Evolutionary conservation across 345 rosid genomes (phyloP).

Genomic region (Euphorbia pulcherrima): DNA sequence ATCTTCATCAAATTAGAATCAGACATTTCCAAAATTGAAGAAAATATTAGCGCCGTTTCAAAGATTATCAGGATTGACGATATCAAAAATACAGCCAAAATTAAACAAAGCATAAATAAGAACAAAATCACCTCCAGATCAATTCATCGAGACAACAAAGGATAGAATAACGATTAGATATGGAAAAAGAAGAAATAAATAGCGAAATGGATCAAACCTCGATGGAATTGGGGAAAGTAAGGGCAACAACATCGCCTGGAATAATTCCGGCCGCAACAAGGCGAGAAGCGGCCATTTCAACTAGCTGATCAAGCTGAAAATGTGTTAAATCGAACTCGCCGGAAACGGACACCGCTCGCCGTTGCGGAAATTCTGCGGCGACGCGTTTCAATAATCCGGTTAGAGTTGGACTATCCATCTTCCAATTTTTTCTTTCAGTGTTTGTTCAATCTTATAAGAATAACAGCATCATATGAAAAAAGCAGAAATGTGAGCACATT

Average conservation of each 20-base stretch:
- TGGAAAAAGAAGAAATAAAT: neutral
- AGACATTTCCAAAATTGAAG: neutral
- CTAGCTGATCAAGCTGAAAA: conserved; percentile 45
- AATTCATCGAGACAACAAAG: neutral
- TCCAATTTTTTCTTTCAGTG: neutral
- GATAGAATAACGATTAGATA: neutral
- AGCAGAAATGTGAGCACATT: neutral
- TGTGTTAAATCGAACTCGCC: conserved; percentile 53
- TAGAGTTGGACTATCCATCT: conserved; percentile 41
- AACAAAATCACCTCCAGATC: neutral
- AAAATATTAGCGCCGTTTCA: too few relatives aligned
- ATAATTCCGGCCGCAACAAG: conserved; percentile 43
- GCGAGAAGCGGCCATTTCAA: conserved; percentile 46
- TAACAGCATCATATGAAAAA: neutral
- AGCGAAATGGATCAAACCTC: conserved; percentile 20
- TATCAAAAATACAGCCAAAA: too few relatives aligned
- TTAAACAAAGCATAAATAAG: neutral
- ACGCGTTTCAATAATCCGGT: conserved; percentile 40
- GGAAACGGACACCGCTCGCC: conserved; percentile 44
- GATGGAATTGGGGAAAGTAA: conserved; percentile 49
- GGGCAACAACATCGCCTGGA: conserved; percentile 59
- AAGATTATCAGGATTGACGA: neutral
- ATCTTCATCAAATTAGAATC: neutral
- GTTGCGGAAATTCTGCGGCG: conserved; percentile 39
- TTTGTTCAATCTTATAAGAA: neutral